Evolutionary conservation across 805 yeast species (phyloP), one percentile per base, ranked within the genome.

Genomic region (Ogataea allantospora): DNA sequence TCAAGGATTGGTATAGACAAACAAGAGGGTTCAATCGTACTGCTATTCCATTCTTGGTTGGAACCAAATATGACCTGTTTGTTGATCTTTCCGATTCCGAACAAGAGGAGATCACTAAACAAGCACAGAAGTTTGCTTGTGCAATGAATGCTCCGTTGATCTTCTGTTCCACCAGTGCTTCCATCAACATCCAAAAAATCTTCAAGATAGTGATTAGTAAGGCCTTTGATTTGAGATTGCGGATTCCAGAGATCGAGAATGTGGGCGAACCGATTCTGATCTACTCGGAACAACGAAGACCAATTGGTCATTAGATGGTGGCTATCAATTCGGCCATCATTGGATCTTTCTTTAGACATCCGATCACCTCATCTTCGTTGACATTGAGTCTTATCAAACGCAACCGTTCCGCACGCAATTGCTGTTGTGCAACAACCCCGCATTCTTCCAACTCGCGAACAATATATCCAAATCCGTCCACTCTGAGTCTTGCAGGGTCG

Each of bases 1-100:
- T 91, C 37, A 86, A 87, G 56, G 96, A 88, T 54, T 91, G 98
- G 99, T 91, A 88, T 58, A 69, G 95, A 44, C 95, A 86, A 55
- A 91, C 95, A 0, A 68, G 95, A 35, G 95, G 95, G 0, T 81
- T 87, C 57, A 91, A 91, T 63, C 78, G 81, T 55, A 83, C 89
- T 0, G 96, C 97, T 7, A 83, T 91, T 31, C 96, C 97, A 3
- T 77, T 91, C 42, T 68, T 91, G 30, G 83, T 91, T 2, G 99
- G 99, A 3, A 91, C 99, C 1, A 91, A 91, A 58, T 91, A 85
- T 62, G 99, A 91, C 58, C 66, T 80, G 46, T 89, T 91, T 60
- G 79, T 86, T 19, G 88, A 84, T 47, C 64, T 87, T 60, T 77
- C 89, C 31, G 77, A 73, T 24, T 83, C 77, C 39, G 95, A 89